Evolutionary conservation across 2,329 filamentous ascomycete species (phyloP).

Genomic region (Cladorrhinum sp.): DNA sequence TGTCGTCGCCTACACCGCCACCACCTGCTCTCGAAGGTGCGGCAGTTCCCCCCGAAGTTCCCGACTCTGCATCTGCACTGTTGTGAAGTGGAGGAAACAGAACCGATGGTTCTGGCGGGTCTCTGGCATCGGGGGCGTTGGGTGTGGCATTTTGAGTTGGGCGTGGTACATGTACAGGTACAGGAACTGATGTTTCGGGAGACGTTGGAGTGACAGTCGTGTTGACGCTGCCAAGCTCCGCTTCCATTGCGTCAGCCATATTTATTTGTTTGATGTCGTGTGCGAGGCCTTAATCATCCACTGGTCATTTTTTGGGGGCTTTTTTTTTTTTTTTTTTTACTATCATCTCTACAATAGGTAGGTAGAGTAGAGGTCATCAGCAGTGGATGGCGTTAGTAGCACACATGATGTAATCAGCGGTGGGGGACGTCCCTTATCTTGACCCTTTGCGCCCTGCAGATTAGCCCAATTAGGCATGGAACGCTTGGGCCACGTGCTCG

Average conservation of each 20-base stretch:
- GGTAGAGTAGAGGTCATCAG: background rate
- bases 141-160: background rate
- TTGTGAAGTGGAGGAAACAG: conserved; percentile 42
- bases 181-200: background rate
- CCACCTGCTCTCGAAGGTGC: conserved; percentile 19
- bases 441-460: background rate
- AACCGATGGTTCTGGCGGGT: conserved; percentile 25
- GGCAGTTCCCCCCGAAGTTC: conserved; percentile 24
- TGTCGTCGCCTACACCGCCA: conserved; percentile 39
- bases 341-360: background rate
- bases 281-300: background rate
- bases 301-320: background rate
- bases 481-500: background rate
- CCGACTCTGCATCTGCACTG: conserved; percentile 37
- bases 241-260: conserved; percentile 23
- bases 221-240: conserved; percentile 17
- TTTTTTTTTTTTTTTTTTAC: background rate
- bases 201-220: conserved; percentile 1
- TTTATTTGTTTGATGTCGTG: background rate
- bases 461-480: background rate
- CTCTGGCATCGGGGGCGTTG: conserved; percentile 10
- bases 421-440: background rate
- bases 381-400: background rate
- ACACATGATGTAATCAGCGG: conserved; percentile 4
- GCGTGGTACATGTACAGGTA: background rate